phyloP scores from a whole-genome alignment of 2,329 filamentous ascomycete genomes.

The Colletotrichum sp. region DNA sequence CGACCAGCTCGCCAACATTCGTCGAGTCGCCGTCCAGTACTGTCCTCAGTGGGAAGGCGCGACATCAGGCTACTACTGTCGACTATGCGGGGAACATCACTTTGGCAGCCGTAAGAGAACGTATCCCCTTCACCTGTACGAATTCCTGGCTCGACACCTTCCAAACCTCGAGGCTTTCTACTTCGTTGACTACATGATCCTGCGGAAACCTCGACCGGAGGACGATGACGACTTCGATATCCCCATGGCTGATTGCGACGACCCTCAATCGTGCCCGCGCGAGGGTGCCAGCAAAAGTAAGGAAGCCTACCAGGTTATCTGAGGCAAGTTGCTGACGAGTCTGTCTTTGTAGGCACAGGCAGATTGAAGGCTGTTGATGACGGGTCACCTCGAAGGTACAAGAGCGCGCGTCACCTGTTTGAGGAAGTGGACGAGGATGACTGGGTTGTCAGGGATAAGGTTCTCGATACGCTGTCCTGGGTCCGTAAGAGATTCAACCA shows the following conservation, averaged over 20 bases:
- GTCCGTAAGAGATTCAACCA: conserved; percentile 39
- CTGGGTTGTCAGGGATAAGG: conserved; percentile 40
- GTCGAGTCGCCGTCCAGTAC: conserved; percentile 46
- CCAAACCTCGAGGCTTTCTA: conserved; percentile 48
- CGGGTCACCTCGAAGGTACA: conserved; percentile 17
- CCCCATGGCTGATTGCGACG: neutral
- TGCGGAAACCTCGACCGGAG: conserved; percentile 28
- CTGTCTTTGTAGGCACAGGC: neutral
- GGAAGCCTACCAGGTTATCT: neutral
- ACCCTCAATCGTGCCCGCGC: neutral
- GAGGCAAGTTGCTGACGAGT: neutral
- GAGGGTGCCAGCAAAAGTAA: neutral
- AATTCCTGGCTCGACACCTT: conserved; percentile 46
- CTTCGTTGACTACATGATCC: conserved; percentile 48
- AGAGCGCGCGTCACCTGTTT: conserved; percentile 32
- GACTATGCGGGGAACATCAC: conserved; percentile 37
- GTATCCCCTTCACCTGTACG: conserved; percentile 46
- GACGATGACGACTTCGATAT: neutral
- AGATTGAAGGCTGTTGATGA: neutral
- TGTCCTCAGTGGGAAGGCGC: conserved; percentile 44
- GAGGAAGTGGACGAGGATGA: conserved; percentile 35
- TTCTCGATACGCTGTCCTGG: conserved; percentile 42
- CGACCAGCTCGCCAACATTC: conserved; percentile 34
- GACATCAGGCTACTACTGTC: conserved; percentile 31
- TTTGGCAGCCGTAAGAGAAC: conserved; percentile 27